Conservation (phyloP, 2,329 filamentous ascomycete genomes). For the Seiridium cupressi region DNA sequence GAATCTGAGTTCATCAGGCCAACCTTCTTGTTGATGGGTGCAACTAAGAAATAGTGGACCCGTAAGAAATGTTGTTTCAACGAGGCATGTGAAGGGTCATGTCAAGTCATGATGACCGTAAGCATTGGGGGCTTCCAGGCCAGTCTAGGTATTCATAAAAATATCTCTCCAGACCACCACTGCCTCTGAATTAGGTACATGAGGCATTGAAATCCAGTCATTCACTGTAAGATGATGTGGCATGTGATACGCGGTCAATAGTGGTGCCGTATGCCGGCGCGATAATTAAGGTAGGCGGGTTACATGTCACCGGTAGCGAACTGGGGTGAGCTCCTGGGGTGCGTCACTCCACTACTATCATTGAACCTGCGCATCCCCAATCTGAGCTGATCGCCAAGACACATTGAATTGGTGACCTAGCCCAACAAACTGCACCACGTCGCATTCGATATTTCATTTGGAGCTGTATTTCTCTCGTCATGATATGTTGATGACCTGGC, state of each 20-base stretch:
- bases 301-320: not conserved
- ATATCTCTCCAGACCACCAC: too few species aligned
- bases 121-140: too few species aligned
- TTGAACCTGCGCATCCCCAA: not conserved
- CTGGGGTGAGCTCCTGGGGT: not conserved
- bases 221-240: not conserved
- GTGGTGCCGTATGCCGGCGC: not conserved
- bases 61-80: too few species aligned
- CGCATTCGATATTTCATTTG: not conserved
- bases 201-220: not conserved
- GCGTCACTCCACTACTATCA: not conserved
- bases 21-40: slow-evolving; percentile 20
- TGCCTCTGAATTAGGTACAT: not conserved
- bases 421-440: not conserved
- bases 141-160: too few species aligned
- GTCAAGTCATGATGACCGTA: too few species aligned
- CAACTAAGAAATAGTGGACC: slow-evolving; percentile 6
- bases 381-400: not conserved
- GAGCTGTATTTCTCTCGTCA: not conserved
- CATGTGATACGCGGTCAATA: slow-evolving; percentile 2
- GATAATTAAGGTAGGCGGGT: too few species aligned
- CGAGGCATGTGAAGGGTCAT: too few species aligned
- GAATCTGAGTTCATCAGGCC: slow-evolving; percentile 17
- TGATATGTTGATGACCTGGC: too few species aligned
- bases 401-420: not conserved